A percentile compares a stretch with the other conserved stretches of the same genome.
Evolutionary conservation across 768 basidiomycete species (phyloP).

Genomic region (Pisolithus orientalis): DNA sequence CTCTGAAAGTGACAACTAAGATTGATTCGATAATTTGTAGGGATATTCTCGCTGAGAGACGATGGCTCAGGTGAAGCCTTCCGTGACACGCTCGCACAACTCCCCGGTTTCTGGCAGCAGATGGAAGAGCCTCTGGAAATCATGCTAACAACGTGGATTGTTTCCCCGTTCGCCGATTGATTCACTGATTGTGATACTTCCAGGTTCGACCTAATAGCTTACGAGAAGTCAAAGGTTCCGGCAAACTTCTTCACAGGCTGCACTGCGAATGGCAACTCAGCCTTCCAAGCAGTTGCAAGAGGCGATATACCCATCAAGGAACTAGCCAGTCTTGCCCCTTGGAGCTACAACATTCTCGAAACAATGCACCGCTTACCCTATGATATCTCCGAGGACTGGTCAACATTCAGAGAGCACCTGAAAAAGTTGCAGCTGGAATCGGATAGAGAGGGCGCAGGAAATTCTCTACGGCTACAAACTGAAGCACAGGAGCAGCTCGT

Average conservation of each 20-base stretch:
- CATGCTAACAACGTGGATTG: conserved; percentile 54
- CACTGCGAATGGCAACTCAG: conserved; percentile 44
- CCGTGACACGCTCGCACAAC: conserved; percentile 44
- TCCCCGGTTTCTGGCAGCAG: conserved; percentile 54
- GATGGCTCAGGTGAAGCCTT: conserved; percentile 33
- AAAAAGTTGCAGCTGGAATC: conserved; percentile 37
- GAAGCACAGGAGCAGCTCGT: conserved; percentile 56
- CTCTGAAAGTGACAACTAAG: background rate
- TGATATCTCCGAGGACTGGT: conserved; percentile 30
- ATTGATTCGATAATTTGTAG: conserved; percentile 25
- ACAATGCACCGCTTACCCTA: conserved; percentile 39
- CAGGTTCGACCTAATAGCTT: conserved; percentile 61
- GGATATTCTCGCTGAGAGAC: conserved; percentile 32
- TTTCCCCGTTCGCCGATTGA: background rate
- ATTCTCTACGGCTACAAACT: conserved; percentile 41
- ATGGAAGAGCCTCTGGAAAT: conserved; percentile 42
- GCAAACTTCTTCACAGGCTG: conserved; percentile 54
- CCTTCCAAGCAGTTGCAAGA: conserved; percentile 46
- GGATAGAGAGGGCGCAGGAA: conserved; percentile 30
- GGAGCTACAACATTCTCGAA: conserved; percentile 47
- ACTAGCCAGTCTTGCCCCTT: conserved; percentile 38
- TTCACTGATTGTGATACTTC: background rate
- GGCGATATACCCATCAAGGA: conserved; percentile 38
- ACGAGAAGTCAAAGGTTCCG: conserved; percentile 37
- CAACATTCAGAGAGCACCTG: conserved; percentile 33